phyloP scores from a whole-genome alignment of 1,139 yeast species.

The Kodamaea arcana region DNA sequence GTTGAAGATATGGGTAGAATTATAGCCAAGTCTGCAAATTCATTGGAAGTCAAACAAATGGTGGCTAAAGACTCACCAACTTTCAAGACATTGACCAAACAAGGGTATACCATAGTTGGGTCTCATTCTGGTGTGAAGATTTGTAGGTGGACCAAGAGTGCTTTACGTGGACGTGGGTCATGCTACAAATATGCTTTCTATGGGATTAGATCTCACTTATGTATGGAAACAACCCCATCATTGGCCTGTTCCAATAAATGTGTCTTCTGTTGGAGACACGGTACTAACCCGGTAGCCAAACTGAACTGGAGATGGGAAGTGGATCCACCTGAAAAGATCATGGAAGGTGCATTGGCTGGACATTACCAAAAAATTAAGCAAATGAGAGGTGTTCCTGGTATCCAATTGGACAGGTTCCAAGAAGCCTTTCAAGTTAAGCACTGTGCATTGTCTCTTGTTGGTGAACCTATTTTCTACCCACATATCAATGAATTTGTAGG shows the following conservation, averaged over 20 bases:
- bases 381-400: constrained; percentile 94
- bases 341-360: constrained; percentile 83
- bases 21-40: constrained; percentile 29
- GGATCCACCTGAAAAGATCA: constrained; percentile 78
- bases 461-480: constrained; percentile 93
- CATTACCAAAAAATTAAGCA: constrained; percentile 90
- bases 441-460: constrained; percentile 88
- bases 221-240: constrained; percentile 96
- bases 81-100: constrained; percentile 80
- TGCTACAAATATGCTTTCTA: constrained; percentile 91
- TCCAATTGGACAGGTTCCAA: constrained; percentile 81
- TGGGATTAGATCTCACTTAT: constrained; percentile 83
- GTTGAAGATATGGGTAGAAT: constrained; percentile 82
- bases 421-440: constrained; percentile 88
- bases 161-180: constrained; percentile 88
- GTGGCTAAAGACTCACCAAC: constrained; percentile 90
- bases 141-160: constrained; percentile 95
- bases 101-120: constrained; percentile 90
- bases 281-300: constrained; percentile 94
- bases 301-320: constrained; percentile 93
- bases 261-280: constrained; percentile 97
- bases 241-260: constrained; percentile 92
- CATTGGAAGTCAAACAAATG: constrained; percentile 67
- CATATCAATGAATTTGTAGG: constrained; percentile 80
- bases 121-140: constrained; percentile 94